Conservation (phyloP, 768 basidiomycete genomes). For the Leccinum rimulosum region DNA sequence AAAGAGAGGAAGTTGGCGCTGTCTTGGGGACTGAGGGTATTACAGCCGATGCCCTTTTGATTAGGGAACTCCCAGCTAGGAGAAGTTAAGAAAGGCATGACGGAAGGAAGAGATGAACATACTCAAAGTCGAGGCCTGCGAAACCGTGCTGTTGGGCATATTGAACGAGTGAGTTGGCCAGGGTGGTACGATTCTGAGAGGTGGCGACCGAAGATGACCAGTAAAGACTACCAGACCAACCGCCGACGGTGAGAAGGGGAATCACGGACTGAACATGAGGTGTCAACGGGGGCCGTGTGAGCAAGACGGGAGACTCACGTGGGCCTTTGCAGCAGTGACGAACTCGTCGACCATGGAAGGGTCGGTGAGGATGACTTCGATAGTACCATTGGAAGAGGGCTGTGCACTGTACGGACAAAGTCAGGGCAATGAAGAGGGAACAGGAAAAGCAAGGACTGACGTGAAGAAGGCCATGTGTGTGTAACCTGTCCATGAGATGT, state of each 20-base stretch:
- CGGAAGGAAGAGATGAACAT: conserved; percentile 20
- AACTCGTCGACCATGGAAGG: conserved; percentile 16
- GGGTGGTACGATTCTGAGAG: conserved; percentile 51
- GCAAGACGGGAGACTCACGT: conserved; percentile 14
- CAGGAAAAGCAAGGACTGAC: neutral
- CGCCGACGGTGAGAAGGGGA: conserved; percentile 61
- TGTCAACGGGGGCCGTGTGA: neutral
- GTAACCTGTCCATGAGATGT: conserved; percentile 66
- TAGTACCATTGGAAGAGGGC: conserved; percentile 14
- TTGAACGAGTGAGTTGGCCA: conserved; percentile 51
- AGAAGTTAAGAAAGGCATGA: neutral
- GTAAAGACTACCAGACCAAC: conserved; percentile 63
- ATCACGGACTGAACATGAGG: conserved; percentile 43
- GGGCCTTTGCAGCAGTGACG: conserved; percentile 23
- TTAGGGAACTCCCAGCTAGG: conserved; percentile 88
- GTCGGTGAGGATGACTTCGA: conserved; percentile 12
- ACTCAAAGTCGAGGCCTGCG: conserved; percentile 72
- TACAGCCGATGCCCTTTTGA: conserved; percentile 65
- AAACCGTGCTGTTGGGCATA: conserved; percentile 50
- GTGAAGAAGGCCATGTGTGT: conserved; percentile 69
- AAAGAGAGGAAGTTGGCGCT: conserved; percentile 77
- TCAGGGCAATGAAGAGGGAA: neutral
- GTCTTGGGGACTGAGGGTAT: conserved; percentile 59
- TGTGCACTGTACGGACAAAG: conserved; percentile 17
- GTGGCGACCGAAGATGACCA: conserved; percentile 61